These are phyloP conservation scores for Leishmania martiniquensis DNA, from an alignment of 208 protist species.

Conservation along the genomic window DNA sequence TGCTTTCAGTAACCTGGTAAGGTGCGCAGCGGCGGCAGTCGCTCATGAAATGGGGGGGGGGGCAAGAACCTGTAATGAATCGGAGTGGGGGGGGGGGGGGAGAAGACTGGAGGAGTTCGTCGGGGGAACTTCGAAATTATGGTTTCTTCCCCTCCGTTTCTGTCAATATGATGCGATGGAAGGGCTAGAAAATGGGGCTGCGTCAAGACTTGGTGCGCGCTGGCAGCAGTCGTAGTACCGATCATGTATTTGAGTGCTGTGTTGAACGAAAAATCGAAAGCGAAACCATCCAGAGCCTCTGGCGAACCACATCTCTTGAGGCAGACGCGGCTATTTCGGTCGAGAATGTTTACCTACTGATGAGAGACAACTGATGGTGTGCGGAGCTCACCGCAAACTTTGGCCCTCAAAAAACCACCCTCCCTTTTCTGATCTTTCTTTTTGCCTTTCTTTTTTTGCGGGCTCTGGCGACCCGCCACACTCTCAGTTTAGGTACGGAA, in stretches of 20 bases:
- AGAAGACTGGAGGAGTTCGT: background rate
- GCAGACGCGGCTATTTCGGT: background rate
- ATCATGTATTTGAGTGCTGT: background rate
- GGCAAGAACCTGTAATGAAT: background rate
- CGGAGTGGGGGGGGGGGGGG: no score
- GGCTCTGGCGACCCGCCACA: background rate
- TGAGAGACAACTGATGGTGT: background rate
- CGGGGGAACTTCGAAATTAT: background rate
- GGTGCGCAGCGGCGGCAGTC: background rate
- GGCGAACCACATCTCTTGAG: background rate
- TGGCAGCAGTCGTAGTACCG: background rate
- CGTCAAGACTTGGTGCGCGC: background rate
- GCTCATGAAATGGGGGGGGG: background rate
- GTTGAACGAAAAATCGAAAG: background rate
- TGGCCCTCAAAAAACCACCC: background rate
- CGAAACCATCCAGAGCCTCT: background rate
- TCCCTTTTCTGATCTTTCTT: background rate
- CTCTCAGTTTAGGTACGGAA: background rate
- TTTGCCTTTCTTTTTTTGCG: background rate
- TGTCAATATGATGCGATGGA: background rate
- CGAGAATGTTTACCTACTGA: background rate
- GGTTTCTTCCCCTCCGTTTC: background rate
- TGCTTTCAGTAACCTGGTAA: background rate
- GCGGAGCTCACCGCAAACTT: background rate
- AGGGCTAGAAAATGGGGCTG: background rate